phyloP scores from a whole-genome alignment of 129 eudicot species.

The Arctium minus region DNA sequence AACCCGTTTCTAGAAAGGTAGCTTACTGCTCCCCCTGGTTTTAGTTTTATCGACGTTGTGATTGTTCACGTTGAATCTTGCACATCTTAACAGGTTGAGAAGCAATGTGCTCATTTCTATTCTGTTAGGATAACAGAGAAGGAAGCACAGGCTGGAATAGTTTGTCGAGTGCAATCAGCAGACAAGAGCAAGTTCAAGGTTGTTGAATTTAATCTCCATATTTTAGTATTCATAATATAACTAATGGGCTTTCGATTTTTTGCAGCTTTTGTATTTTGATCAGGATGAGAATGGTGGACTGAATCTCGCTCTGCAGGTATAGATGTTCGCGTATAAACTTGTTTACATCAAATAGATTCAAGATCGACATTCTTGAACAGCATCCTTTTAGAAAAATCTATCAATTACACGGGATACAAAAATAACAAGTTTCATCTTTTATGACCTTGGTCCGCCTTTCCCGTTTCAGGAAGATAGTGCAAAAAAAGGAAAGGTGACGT shows the following conservation, averaged over 20 bases:
- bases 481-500: conserved; percentile 74
- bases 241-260: neutral
- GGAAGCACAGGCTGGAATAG: conserved; percentile 74
- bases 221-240: neutral
- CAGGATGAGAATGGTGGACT: conserved; percentile 79
- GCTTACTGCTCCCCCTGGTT: neutral
- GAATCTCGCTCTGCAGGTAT: conserved; percentile 84
- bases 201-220: neutral
- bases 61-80: conserved; percentile 15
- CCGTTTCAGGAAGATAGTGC: conserved; percentile 70
- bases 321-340: neutral
- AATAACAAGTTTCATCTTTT: neutral
- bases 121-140: conserved; percentile 72
- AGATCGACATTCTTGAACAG: neutral
- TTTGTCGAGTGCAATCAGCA: conserved; percentile 78
- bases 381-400: neutral
- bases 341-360: neutral
- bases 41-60: neutral
- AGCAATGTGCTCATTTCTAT: conserved; percentile 91
- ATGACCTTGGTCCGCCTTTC: neutral
- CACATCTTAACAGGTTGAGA: conserved; percentile 70
- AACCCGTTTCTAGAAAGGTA: conserved; percentile 79
- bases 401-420: neutral
- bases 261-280: conserved; percentile 94
- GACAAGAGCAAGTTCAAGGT: conserved; percentile 98